Base-by-base conservation (phyloP, 2,329 filamentous ascomycete genomes). In the Botrytis aclada region DNA sequence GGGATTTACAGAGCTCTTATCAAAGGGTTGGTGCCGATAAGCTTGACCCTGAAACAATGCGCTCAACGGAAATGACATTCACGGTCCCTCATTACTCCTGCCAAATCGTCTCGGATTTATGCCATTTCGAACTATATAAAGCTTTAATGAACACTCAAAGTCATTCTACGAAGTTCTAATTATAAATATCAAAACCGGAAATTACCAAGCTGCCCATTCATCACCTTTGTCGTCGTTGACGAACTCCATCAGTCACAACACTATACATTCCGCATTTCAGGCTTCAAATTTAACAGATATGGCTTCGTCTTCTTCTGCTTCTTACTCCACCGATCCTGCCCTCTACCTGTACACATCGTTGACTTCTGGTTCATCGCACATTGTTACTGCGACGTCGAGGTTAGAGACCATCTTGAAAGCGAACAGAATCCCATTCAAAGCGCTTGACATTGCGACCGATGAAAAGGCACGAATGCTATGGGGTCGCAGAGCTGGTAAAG, bases 291-390 rank as follows among this genome's bases (percentile, higher is more conserved):
- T 62, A 29, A 63, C 54, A 71, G 77, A 77, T 69, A 81, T 81
- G 80, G 77, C 78, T 25, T 78, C 80, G 60, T 76, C 80, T 70
- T 72, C 79, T 8, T 78, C 77, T 74, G 39, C 73, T 14, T 77
- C 78, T 25, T 81, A 81, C 74, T 80, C 79, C 12, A 86, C 85
- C 77, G 91, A 93, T 81, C 88, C 91, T 66, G 86, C 91, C 41
- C 90, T 99, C 75, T 99, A 96, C 85, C 92, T 99, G 79, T 98
- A 97, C 85, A 98, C 96, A 74, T 98, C 95, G 70, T 88, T 99
- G 72, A 98, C 96, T 32, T 93, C 96, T 74, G 96, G 96, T 76
- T 97, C 94, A 58, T 97, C 94, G 37, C 94, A 98, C 82, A 97
- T 98, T 82, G 91, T 98, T 80, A 98, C 96, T 58, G 96, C 95